These are phyloP conservation scores for Balamuthia mandrillaris DNA, from an alignment of 208 protist species.

Conservation along the genomic window DNA sequence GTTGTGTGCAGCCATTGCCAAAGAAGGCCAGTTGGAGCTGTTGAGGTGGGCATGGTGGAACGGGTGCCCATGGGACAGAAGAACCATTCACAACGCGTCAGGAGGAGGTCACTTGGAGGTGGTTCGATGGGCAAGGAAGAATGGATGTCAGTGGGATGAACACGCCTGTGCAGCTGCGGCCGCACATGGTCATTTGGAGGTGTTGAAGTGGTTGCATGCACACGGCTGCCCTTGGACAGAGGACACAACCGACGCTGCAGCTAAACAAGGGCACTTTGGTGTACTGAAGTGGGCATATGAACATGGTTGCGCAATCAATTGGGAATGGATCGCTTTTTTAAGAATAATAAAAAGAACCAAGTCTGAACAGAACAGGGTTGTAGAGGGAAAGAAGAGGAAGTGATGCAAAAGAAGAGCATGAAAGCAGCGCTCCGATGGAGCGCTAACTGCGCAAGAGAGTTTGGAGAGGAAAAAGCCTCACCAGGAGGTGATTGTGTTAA, in stretches of 20 bases:
- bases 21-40: background rate
- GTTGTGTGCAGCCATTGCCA: background rate
- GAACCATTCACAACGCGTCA: background rate
- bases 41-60: background rate
- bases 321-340: too few species aligned
- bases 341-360: too few species aligned
- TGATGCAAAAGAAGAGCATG: too few species aligned
- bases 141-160: background rate
- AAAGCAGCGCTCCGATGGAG: too few species aligned
- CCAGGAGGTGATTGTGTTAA: too few species aligned
- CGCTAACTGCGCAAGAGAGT: too few species aligned
- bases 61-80: background rate
- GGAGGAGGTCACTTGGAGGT: background rate
- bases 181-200: background rate
- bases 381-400: too few species aligned
- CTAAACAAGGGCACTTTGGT: background rate
- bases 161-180: background rate
- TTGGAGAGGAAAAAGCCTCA: too few species aligned
- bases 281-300: background rate
- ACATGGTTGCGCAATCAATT: background rate
- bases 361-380: too few species aligned
- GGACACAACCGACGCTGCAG: background rate
- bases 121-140: background rate
- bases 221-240: background rate
- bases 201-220: background rate